Percentiles rank a stretch among this genome's conserved stretches.
phyloP scores from a whole-genome alignment of 1,284 basidiomycete genomes.

The Omphalotus olearius region DNA sequence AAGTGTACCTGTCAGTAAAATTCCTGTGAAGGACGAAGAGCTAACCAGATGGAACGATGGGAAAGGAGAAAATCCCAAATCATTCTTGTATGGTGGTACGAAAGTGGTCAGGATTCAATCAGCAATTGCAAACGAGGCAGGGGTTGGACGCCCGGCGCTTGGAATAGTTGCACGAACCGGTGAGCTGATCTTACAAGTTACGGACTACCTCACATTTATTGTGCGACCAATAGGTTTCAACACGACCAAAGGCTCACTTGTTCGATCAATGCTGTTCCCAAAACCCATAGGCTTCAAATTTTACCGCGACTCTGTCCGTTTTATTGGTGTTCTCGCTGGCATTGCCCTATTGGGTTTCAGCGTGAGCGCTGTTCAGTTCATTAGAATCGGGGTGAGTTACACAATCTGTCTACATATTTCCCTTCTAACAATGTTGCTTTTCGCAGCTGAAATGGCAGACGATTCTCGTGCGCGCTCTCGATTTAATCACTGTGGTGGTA shows the following conservation, averaged over 20 bases:
- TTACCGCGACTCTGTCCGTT: constrained; percentile 96
- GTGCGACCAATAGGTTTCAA: constrained; percentile 68
- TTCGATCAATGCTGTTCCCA: constrained; percentile 98
- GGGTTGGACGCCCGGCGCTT: constrained; percentile 63
- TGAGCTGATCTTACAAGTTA: constrained; percentile 24
- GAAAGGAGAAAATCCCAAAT: constrained; percentile 77
- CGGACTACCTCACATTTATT: background rate
- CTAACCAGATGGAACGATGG: constrained; percentile 66
- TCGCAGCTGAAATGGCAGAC: constrained; percentile 86
- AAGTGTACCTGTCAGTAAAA: constrained; percentile 90
- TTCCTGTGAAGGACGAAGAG: constrained; percentile 71
- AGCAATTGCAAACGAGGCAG: constrained; percentile 49
- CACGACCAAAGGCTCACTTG: constrained; percentile 95
- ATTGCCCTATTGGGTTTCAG: constrained; percentile 89
- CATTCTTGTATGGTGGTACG: constrained; percentile 92
- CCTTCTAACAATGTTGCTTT: background rate
- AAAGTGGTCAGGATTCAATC: constrained; percentile 90
- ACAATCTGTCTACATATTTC: background rate
- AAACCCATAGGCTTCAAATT: constrained; percentile 98
- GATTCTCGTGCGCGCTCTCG: constrained; percentile 89
- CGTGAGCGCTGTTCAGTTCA: constrained; percentile 87
- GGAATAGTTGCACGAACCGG: constrained; percentile 92
- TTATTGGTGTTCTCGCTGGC: constrained; percentile 88
- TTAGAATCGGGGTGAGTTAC: constrained; percentile 77
- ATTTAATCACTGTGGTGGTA: constrained; percentile 97